phyloP scores from a whole-genome alignment of 2,329 filamentous ascomycete species.

The Sporothrix phasma region DNA sequence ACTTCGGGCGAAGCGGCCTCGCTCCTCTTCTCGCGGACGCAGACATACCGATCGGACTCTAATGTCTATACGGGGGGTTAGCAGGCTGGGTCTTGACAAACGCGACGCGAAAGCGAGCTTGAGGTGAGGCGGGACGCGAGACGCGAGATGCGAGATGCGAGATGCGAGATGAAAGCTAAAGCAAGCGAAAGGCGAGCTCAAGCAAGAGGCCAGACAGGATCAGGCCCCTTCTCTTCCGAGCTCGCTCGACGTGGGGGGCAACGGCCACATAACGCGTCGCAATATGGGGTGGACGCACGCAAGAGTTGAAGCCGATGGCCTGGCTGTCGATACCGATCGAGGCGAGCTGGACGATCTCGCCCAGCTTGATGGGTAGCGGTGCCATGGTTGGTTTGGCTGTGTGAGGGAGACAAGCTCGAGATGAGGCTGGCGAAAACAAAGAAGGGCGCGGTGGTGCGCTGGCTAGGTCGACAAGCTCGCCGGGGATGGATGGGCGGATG shows the following conservation, averaged over 20 bases:
- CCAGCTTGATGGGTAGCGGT: constrained; percentile 32
- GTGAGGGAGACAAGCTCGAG: background rate
- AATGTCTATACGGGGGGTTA: constrained; percentile 56
- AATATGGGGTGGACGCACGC: constrained; percentile 45
- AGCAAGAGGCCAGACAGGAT: background rate
- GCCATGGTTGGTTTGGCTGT: constrained; percentile 26
- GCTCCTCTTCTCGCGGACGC: constrained; percentile 87
- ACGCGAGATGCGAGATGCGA: too few relatives aligned
- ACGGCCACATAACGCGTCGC: constrained; percentile 11
- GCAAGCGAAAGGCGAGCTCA: background rate
- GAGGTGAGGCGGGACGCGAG: too few relatives aligned
- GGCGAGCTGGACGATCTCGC: constrained; percentile 33
- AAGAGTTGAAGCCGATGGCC: constrained; percentile 75
- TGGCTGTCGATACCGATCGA: constrained; percentile 29
- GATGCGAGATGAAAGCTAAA: too few relatives aligned
- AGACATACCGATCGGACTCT: constrained; percentile 95
- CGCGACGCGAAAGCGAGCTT: background rate
- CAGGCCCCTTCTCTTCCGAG: background rate
- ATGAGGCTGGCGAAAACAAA: background rate
- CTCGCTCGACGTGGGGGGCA: background rate
- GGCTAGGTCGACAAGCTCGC: background rate
- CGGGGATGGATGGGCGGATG: background rate
- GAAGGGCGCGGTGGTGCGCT: constrained; percentile 9
- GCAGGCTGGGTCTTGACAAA: background rate
- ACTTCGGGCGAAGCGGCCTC: constrained; percentile 81